Percentiles rank a stretch among this genome's conserved stretches.
Conservation (phyloP, 768 basidiomycete genomes). For the Suillus bovinus region DNA sequence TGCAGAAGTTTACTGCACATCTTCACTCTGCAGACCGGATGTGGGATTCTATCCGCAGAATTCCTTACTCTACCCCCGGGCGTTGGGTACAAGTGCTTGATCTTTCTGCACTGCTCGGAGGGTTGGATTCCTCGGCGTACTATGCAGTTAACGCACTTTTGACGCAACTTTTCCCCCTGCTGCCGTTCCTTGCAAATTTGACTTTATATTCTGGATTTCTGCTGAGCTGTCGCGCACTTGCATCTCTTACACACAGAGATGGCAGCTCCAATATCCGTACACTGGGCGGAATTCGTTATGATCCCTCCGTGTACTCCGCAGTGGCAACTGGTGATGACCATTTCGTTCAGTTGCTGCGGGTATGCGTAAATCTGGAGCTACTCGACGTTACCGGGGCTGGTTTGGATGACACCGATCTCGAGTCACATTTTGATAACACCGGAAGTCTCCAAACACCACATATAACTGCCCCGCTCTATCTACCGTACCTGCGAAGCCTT, state of each 20-base stretch:
- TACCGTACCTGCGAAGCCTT: constrained; percentile 59
- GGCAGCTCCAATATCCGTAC: constrained; percentile 48
- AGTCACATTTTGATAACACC: constrained; percentile 30
- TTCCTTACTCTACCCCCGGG: constrained; percentile 85
- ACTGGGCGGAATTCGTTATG: constrained; percentile 58
- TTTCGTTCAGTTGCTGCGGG: constrained; percentile 56
- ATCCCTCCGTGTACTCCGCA: constrained; percentile 32
- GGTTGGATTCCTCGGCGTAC: constrained; percentile 44
- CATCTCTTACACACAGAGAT: constrained; percentile 52
- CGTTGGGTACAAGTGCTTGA: constrained; percentile 83
- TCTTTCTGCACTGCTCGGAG: constrained; percentile 53
- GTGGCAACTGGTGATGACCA: constrained; percentile 45
- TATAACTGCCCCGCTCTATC: constrained; percentile 42
- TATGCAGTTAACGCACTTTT: constrained; percentile 64
- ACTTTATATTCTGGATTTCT: constrained; percentile 55
- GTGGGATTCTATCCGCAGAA: constrained; percentile 89
- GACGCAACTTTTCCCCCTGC: constrained; percentile 61
- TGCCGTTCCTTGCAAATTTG: constrained; percentile 61
- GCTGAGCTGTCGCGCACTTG: constrained; percentile 60
- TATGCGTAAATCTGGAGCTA: constrained; percentile 57
- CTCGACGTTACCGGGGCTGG: constrained; percentile 65
- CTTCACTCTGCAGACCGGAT: constrained; percentile 66
- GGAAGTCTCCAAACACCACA: constrained; percentile 23
- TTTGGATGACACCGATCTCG: constrained; percentile 52
- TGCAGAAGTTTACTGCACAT: constrained; percentile 59